Evolutionary conservation across 108 stramenopile species (phyloP), one percentile per base, ranked within the genome.

Genomic region (Nitzschia sp.): DNA sequence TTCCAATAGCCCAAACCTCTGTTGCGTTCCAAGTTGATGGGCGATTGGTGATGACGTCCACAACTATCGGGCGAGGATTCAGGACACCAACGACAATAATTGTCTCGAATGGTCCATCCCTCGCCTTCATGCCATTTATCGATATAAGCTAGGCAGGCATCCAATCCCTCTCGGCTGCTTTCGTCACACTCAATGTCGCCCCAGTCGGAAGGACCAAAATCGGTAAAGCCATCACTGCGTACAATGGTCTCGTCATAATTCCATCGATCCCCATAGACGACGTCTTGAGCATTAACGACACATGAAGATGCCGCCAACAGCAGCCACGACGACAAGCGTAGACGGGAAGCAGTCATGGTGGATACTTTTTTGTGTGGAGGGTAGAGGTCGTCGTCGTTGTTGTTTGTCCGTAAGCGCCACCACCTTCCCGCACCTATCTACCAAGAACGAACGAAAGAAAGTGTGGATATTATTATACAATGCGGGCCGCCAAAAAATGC

Each of bases 11-110:
- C 59, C 6, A 71, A 38, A 15, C 73, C 75, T 6, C 63, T 42
- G 18, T 76, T 59, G n/a, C 78, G 78, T 46, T 66, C 31, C 30
- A 77, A 33, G 35, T 77, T 54, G 64, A 80, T 80, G 8, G 78
- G 82, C 29, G 78, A 79, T 42, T 73, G 61, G 42, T 59, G 57
- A 6, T 59, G 57, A 13, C 32, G 57, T 15, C 62, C 57, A 21
- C 46, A 47, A 6, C 26, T 49, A n/a, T 46, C 31, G 25, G 4
- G 17, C 26, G 34, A 23, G n/a, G 27, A 45, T 3, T 48, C 79
- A 19, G 79, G 79, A 29, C 79, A 80, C 73, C 73, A 74, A 28
- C 53, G 62, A 31, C 79, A 80, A 19, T 70, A 68, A 64, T 72
- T 80, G 3, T 64, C 19, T 18, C 54, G 8, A n/a, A 73, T 58